Conservation (phyloP, 805 yeast species). For the Pichia cabralensis region DNA sequence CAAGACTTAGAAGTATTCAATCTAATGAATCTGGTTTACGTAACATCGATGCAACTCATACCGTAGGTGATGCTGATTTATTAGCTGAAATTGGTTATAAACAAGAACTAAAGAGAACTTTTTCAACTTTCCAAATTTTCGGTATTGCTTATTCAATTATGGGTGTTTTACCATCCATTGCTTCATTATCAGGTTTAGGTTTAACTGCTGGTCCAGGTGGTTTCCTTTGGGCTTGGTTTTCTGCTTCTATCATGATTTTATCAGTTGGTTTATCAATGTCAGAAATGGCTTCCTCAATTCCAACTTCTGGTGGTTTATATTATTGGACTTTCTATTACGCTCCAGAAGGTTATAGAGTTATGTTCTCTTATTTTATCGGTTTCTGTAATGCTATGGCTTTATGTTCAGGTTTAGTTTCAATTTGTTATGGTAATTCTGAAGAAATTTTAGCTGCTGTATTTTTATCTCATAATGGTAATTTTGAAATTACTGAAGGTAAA, state of each 20-base stretch:
- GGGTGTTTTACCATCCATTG: conserved; percentile 59
- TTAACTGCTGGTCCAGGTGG: conserved; percentile 55
- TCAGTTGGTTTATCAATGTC: conserved; percentile 55
- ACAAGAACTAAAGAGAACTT: conserved; percentile 54
- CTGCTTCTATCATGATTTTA: conserved; percentile 45
- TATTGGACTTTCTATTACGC: conserved; percentile 62
- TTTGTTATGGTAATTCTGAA: conserved; percentile 58
- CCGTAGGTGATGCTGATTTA: conserved; percentile 24
- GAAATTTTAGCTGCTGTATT: conserved; percentile 52
- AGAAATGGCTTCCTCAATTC: conserved; percentile 57
- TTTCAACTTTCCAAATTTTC: conserved; percentile 53
- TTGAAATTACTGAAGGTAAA: conserved; percentile 41
- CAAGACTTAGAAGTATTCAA: conserved; percentile 14
- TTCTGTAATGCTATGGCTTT: conserved; percentile 59
- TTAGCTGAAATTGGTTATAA: conserved; percentile 57
- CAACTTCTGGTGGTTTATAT: conserved; percentile 69
- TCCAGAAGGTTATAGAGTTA: conserved; percentile 41
- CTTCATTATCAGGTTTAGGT: conserved; percentile 44
- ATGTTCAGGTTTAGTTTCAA: conserved; percentile 56
- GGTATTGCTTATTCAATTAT: conserved; percentile 66
- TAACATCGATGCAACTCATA: conserved; percentile 20
- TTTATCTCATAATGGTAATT: conserved; percentile 40
- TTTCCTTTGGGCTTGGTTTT: conserved; percentile 65
- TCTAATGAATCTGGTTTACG: conserved; percentile 19
- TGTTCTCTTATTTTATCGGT: conserved; percentile 55